phyloP scores from a whole-genome alignment of 495 filamentous ascomycete genomes.

The Penicillium arizonense region DNA sequence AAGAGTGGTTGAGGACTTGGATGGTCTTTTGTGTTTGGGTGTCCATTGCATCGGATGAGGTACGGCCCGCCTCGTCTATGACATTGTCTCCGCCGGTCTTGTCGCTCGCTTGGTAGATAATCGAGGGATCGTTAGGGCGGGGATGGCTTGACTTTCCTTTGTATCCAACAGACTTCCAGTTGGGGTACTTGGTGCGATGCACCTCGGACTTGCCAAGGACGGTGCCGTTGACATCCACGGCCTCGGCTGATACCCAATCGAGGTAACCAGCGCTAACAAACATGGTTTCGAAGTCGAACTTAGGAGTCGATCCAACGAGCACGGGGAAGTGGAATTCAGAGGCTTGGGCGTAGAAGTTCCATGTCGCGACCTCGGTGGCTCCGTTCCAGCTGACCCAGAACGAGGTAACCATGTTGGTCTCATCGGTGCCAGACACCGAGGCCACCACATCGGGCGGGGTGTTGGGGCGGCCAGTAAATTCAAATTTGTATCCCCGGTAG shows the following conservation, averaged over 20 bases:
- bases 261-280: conserved; percentile 31
- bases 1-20: conserved; percentile 15
- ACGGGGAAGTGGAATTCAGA: conserved; percentile 22
- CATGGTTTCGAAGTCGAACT: conserved; percentile 32
- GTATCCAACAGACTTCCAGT: conserved; percentile 21
- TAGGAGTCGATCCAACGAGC: conserved; percentile 22
- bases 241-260: conserved; percentile 51
- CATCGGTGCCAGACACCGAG: conserved; percentile 28
- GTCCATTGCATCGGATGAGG: conserved; percentile 11
- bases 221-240: conserved; percentile 20
- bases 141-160: conserved; percentile 7
- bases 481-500: conserved; percentile 35
- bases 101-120: neutral
- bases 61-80: neutral
- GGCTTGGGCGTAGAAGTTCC: conserved; percentile 35
- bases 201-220: conserved; percentile 19
- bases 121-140: conserved; percentile 18
- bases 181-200: conserved; percentile 18
- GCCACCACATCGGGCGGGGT: conserved; percentile 25
- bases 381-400: conserved; percentile 48
- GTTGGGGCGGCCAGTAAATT: conserved; percentile 29
- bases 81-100: neutral
- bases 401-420: conserved; percentile 28
- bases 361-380: conserved; percentile 41
- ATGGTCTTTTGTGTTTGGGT: conserved; percentile 21